Conservation (phyloP, 768 basidiomycete species). For the Kwoniella shandongensis region DNA sequence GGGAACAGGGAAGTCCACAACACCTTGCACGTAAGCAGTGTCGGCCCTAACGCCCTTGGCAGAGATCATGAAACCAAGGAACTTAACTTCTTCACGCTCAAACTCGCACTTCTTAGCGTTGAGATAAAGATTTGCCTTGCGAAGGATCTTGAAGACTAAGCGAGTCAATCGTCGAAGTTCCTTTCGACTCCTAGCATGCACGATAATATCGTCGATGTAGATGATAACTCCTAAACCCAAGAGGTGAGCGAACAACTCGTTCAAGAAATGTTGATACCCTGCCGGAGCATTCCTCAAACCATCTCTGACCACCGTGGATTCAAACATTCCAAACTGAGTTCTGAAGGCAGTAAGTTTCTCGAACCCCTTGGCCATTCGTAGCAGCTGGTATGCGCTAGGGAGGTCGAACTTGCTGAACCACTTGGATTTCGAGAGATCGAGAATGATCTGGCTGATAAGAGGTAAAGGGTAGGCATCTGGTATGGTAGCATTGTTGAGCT, state of each 20-base stretch:
- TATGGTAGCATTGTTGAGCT: constrained; percentile 26
- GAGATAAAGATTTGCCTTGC: constrained; percentile 16
- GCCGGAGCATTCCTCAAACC: constrained; percentile 40
- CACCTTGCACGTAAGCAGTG: constrained; percentile 7
- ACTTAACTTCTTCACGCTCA: constrained; percentile 18
- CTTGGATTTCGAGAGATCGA: constrained; percentile 22
- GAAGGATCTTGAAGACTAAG: constrained; percentile 28
- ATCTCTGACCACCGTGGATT: constrained; percentile 40
- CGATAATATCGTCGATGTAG: constrained; percentile 41
- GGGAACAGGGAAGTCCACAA: constrained; percentile 30
- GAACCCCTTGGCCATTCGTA: constrained; percentile 56
- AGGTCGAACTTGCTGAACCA: constrained; percentile 51
- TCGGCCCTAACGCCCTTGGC: constrained; percentile 22
- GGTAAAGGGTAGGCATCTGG: constrained; percentile 39
- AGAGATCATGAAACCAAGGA: constrained; percentile 32
- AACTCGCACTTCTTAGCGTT: constrained; percentile 39
- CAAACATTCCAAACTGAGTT: constrained; percentile 41
- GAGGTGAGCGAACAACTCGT: constrained; percentile 30
- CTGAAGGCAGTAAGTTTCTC: constrained; percentile 57
- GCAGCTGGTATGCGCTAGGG: constrained; percentile 56
- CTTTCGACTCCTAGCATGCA: constrained; percentile 21
- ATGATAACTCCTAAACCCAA: constrained; percentile 20
- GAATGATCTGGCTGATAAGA: constrained; percentile 29
- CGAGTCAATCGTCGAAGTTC: constrained; percentile 27
- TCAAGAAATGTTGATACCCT: constrained; percentile 35